Percentiles rank a stretch among this genome's conserved stretches.
phyloP scores from a whole-genome alignment of 352 stramenopile species.

The Pythium guiyangense region DNA sequence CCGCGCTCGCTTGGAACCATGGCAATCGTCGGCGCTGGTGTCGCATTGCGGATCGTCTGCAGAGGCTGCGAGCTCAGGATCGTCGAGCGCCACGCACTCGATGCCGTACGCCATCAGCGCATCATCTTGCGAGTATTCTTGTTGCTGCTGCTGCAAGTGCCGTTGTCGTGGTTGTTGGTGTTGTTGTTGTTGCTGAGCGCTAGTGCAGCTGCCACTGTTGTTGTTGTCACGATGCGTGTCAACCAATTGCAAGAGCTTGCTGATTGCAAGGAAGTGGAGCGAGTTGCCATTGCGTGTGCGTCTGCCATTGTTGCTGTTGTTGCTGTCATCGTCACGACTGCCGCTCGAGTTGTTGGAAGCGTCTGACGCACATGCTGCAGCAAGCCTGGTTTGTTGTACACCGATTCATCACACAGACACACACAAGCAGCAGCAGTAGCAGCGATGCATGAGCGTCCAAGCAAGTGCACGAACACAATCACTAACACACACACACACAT shows the following conservation, averaged over 20 bases:
- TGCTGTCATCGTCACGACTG: too few relatives aligned
- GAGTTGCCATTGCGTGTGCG: neutral
- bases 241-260: conserved; percentile 2
- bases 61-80: too few relatives aligned
- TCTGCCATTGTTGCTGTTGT: too few relatives aligned
- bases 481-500: neutral
- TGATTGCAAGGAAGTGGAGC: conserved; percentile 5
- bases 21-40: neutral
- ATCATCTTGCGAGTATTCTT: neutral
- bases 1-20: neutral
- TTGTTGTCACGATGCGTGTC: neutral
- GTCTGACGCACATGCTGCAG: too few relatives aligned
- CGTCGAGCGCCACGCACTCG: too few relatives aligned
- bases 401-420: too few relatives aligned
- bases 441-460: neutral
- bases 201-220: too few relatives aligned
- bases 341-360: too few relatives aligned
- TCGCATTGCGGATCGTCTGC: neutral
- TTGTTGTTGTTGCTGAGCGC: too few relatives aligned
- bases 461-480: neutral
- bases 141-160: neutral
- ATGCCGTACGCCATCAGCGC: neutral
- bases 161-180: too few relatives aligned
- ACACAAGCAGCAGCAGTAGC: neutral
- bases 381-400: neutral